Base-by-base conservation (phyloP, 2,329 filamentous ascomycete species). In the Pseudocercospora musae region DNA sequence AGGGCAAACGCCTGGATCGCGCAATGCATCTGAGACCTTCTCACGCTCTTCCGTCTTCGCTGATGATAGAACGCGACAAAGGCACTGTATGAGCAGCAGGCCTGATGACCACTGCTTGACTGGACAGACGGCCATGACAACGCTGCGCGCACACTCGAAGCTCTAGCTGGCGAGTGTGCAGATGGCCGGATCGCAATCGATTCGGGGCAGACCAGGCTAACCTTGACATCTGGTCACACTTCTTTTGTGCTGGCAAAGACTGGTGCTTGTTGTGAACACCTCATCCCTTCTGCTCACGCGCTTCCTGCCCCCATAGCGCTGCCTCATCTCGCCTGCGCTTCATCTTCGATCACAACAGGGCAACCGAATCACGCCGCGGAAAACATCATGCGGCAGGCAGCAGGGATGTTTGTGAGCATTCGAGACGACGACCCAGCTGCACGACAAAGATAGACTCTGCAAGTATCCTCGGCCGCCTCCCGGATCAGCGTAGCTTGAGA, bases 401-500 rank as follows among this genome's bases (percentile, higher is more conserved):
- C 59, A 57, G 58, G 58, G 44, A 46, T 40, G 15, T 40, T 15
- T 25, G 20, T 13, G 29, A 54, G 52, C 52, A 37, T 11, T 20
- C 25, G 52, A 62, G 59, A 20, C 25, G 57, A 55, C 48, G 23
- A 29, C 20, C 29, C 48, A 52, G 50, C 57, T 62, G 64, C 57
- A 55, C 49, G 62, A 64, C 65, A 62, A 64, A 65, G 62, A 68
- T 67, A 65, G 63, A 63, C 42, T 57, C 31, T 60, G 40, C 53
- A 31, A 37, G 42, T 44, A 57, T 29, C 50, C 60, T 67, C 70
- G 70, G 70, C 59, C 63, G 62, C 58, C 54, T 64, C 62, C 66
- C 69, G 69, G 69, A 71, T 71, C 69, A 62, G 66, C 68, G 62
- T 65, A 68, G 62, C 66, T 69, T 62, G 60, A 61, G 37, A 57